These are phyloP conservation scores for Ormosia semicastrata DNA, from an alignment of 306 rosid species.

Conservation along the genomic window DNA sequence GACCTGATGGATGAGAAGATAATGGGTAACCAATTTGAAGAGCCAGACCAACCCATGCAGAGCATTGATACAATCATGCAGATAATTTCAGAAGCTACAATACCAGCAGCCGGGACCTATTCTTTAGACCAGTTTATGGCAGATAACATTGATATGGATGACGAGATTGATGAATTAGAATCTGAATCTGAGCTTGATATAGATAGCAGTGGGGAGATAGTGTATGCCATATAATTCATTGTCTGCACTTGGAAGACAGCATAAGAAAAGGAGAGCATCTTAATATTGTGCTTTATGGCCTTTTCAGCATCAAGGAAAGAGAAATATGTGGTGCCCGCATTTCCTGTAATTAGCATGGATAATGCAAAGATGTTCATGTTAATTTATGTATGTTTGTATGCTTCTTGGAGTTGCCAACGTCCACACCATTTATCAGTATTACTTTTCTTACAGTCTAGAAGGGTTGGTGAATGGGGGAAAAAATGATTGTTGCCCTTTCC, in stretches of 20 bases:
- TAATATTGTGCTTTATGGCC: conserved; percentile 1
- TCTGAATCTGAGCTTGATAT: conserved; percentile 77
- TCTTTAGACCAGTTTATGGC: conserved; percentile 45
- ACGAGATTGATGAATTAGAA: conserved; percentile 69
- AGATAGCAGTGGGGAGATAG: conserved; percentile 91
- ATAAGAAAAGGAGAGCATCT: conserved; percentile 5
- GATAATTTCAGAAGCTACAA: conserved; percentile 79
- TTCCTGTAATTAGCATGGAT: conserved; percentile 36
- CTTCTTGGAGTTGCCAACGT: conserved; percentile 21
- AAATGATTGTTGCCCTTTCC: conserved; percentile 7
- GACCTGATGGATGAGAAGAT: conserved; percentile 74
- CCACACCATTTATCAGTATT: conserved; percentile 9
- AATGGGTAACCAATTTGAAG: conserved; percentile 63
- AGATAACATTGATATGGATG: conserved; percentile 66
- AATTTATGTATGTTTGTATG: conserved; percentile 27
- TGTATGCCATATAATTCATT: conserved; percentile 59
- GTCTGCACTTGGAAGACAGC: neutral
- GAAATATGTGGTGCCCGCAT: conserved; percentile 5
- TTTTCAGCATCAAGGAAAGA: conserved; percentile 4
- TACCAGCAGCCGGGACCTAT: conserved; percentile 74
- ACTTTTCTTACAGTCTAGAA: neutral
- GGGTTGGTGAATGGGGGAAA: conserved; percentile 18
- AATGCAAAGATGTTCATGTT: conserved; percentile 26
- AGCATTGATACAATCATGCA: conserved; percentile 79
- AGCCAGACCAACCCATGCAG: conserved; percentile 91